Evolutionary conservation across 2,329 filamentous ascomycete species (phyloP).

Genomic region (Xylariaceae sp.): DNA sequence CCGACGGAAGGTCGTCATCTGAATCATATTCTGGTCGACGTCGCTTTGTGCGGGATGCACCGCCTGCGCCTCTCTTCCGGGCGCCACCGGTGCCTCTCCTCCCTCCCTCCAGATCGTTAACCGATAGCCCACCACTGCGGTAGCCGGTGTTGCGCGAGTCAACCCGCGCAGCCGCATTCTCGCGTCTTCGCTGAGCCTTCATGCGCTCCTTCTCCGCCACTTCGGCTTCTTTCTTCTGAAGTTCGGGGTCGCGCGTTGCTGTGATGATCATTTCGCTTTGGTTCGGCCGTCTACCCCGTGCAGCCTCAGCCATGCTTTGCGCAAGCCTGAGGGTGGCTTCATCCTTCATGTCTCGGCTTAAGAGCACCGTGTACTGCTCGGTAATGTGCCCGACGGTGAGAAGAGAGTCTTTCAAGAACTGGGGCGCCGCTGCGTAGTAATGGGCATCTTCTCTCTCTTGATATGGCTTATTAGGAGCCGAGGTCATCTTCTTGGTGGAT

Average conservation of each 20-base stretch:
- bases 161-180: constrained; percentile 63
- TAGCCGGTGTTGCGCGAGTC: constrained; percentile 51
- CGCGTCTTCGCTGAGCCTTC: constrained; percentile 60
- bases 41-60: constrained; percentile 49
- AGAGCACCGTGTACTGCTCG: constrained; percentile 64
- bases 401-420: constrained; percentile 63
- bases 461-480: constrained; percentile 56
- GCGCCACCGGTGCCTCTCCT: constrained; percentile 45
- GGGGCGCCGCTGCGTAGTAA: constrained; percentile 70
- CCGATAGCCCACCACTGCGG: constrained; percentile 57
- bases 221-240: constrained; percentile 70
- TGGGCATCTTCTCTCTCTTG: constrained; percentile 66
- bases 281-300: constrained; percentile 49
- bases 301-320: constrained; percentile 61
- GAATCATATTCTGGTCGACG: constrained; percentile 67
- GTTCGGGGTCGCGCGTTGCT: constrained; percentile 69
- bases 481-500: constrained; percentile 64
- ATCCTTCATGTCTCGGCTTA: constrained; percentile 64
- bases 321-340: constrained; percentile 67
- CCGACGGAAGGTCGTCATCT: constrained; percentile 65
- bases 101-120: constrained; percentile 64
- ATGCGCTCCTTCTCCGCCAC: constrained; percentile 68
- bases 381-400: constrained; percentile 73
- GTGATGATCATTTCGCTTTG: constrained; percentile 63
- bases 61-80: constrained; percentile 51